Evolutionary conservation across 306 rosid genomes (phyloP).

Genomic region (Acacia acuminata): DNA sequence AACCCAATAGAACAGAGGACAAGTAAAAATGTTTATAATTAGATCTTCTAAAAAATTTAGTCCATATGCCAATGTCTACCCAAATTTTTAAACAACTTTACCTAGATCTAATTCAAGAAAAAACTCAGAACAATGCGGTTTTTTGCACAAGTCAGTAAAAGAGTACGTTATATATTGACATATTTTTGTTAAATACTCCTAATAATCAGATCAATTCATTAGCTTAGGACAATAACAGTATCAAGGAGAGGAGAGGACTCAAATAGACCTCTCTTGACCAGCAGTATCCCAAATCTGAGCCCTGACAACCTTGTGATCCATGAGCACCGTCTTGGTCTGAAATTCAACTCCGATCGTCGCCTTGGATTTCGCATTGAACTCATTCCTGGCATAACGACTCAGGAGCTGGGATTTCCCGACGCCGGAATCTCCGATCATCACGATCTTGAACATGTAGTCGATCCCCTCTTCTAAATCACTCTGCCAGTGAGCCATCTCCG

Average conservation of each 20-base stretch:
- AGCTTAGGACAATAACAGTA: background rate
- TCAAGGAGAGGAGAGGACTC: background rate
- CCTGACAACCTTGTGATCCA: slow-evolving; percentile 83
- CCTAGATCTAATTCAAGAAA: background rate
- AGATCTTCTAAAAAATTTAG: background rate
- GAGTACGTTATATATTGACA: background rate
- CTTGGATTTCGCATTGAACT: slow-evolving; percentile 77
- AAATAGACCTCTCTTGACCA: slow-evolving; percentile 89
- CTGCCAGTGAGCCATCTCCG: slow-evolving; percentile 64
- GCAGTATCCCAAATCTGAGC: slow-evolving; percentile 99
- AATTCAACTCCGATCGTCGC: slow-evolving; percentile 96
- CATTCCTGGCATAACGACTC: slow-evolving; percentile 72
- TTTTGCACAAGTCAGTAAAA: background rate
- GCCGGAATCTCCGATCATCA: slow-evolving; percentile 88
- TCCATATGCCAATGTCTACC: background rate
- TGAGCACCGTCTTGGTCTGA: slow-evolving; percentile 72
- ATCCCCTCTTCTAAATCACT: slow-evolving; percentile 71
- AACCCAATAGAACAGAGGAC: background rate
- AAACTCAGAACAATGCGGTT: background rate
- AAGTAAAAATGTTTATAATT: background rate
- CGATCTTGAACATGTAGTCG: slow-evolving; percentile 88
- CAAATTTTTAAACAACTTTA: background rate
- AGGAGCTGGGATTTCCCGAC: slow-evolving; percentile 94
- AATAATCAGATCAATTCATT: background rate
- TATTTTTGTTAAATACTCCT: background rate